Evolutionary conservation across 2,329 filamentous ascomycete species (phyloP).

Genomic region (Pyrenophora seminiperda): DNA sequence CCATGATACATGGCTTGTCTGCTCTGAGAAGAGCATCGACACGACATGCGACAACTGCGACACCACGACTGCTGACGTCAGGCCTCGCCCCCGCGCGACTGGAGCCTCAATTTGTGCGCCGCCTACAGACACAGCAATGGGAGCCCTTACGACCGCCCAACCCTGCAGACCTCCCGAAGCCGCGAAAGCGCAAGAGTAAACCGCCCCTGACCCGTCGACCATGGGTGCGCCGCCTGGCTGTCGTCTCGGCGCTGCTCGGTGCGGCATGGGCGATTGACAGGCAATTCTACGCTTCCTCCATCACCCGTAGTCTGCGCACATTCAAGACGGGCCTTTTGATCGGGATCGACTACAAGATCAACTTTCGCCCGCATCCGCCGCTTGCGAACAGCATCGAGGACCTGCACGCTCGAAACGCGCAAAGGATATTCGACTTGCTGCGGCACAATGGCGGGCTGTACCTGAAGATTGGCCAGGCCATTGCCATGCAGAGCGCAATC

Average conservation of each 20-base stretch:
- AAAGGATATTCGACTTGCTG: slow-evolving; percentile 80
- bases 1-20: slow-evolving; percentile 48
- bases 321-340: slow-evolving; percentile 80
- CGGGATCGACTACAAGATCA: slow-evolving; percentile 93
- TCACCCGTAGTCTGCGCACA: slow-evolving; percentile 79
- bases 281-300: slow-evolving; percentile 76
- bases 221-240: slow-evolving; percentile 76
- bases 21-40: slow-evolving; percentile 38
- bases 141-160: slow-evolving; percentile 67
- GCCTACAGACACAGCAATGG: slow-evolving; percentile 47
- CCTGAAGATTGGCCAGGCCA: slow-evolving; percentile 96
- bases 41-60: slow-evolving; percentile 27
- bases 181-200: slow-evolving; percentile 62
- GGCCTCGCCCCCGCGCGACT: slow-evolving; percentile 16
- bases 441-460: slow-evolving; percentile 90
- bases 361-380: slow-evolving; percentile 82
- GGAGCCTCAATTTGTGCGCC: slow-evolving; percentile 29
- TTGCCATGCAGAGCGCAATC: slow-evolving; percentile 96
- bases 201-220: slow-evolving; percentile 71
- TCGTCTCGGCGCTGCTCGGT: slow-evolving; percentile 65
- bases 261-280: slow-evolving; percentile 71
- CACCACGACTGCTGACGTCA: slow-evolving; percentile 29
- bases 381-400: slow-evolving; percentile 75
- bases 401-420: slow-evolving; percentile 81
- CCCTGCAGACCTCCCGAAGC: slow-evolving; percentile 72